Percentiles rank a stretch among this genome's conserved stretches.
Evolutionary conservation across 75 land plant species (phyloP).

Genomic region (Larix kaempferi): DNA sequence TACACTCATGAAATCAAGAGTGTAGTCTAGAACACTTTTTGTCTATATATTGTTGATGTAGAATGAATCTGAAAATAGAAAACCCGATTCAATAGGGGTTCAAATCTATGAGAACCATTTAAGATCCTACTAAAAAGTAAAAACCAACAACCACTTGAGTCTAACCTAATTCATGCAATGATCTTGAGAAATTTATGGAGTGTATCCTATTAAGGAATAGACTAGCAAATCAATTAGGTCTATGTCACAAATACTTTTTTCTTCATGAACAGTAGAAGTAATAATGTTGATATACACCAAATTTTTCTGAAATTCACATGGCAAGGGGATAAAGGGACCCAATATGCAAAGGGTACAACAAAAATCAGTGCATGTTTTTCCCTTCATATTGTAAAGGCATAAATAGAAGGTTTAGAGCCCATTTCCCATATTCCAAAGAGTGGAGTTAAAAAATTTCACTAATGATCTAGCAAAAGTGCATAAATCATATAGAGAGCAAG

Average conservation of each 20-base stretch:
- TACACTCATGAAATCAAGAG: constrained; percentile 88
- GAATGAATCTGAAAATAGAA: constrained; percentile 59
- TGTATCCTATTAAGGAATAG: background rate
- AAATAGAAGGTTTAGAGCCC: too few species aligned
- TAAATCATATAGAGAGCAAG: too few species aligned
- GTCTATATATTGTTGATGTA: constrained; percentile 74
- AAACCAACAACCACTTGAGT: background rate
- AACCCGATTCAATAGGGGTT: background rate
- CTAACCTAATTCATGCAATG: background rate
- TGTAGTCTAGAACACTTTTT: constrained; percentile 93
- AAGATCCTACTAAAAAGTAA: background rate
- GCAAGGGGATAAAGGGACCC: too few species aligned
- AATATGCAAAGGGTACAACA: too few species aligned
- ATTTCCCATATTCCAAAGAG: too few species aligned
- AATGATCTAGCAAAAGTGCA: too few species aligned
- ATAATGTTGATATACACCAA: too few species aligned
- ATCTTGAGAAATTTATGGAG: background rate
- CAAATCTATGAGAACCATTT: background rate
- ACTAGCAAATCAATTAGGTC: background rate
- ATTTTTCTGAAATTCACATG: too few species aligned
- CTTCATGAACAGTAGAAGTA: background rate
- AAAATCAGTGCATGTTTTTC: too few species aligned
- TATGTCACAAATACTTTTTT: background rate
- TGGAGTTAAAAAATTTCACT: too few species aligned
- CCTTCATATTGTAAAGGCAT: too few species aligned